These are phyloP conservation scores for Thelephora aurantiotincta DNA, from an alignment of 768 basidiomycete species.

Conservation along the genomic window DNA sequence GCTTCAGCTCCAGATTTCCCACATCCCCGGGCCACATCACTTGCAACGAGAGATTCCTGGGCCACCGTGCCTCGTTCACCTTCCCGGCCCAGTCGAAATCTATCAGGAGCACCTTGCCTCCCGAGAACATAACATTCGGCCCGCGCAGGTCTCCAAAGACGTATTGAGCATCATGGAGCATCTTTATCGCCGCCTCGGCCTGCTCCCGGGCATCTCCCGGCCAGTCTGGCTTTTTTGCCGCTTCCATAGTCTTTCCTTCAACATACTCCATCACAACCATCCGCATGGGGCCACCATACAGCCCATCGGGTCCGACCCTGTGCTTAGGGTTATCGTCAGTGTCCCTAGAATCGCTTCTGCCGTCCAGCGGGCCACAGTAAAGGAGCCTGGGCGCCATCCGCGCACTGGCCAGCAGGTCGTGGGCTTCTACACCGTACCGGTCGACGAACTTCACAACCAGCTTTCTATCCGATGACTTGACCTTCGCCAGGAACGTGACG, in stretches of 20 bases:
- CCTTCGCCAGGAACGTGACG: background rate
- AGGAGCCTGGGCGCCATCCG: slow-evolving; percentile 4
- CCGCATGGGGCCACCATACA: background rate
- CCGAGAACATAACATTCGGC: slow-evolving; percentile 13
- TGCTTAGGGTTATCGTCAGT: background rate
- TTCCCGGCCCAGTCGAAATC: slow-evolving; percentile 15
- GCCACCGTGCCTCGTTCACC: slow-evolving; percentile 8
- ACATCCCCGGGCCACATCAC: too few species aligned
- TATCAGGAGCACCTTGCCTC: slow-evolving; percentile 8
- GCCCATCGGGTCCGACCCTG: too few species aligned
- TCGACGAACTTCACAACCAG: slow-evolving; percentile 7
- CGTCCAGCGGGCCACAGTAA: slow-evolving; percentile 2
- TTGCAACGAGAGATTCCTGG: slow-evolving; percentile 2
- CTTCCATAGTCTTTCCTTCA: background rate
- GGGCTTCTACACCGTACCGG: slow-evolving; percentile 1
- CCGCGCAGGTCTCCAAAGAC: slow-evolving; percentile 20
- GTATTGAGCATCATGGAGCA: slow-evolving; percentile 9
- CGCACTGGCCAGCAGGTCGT: slow-evolving; percentile 2
- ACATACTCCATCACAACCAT: slow-evolving; percentile 10
- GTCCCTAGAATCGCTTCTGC: background rate
- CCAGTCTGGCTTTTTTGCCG: too few species aligned
- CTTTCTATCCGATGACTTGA: background rate
- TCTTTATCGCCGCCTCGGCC: background rate
- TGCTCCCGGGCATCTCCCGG: background rate
- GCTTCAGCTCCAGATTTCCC: too few species aligned